Evolutionary conservation across 805 yeast species (phyloP), one percentile per base, ranked within the genome.

Genomic region (Yamadazyma scolyti): DNA sequence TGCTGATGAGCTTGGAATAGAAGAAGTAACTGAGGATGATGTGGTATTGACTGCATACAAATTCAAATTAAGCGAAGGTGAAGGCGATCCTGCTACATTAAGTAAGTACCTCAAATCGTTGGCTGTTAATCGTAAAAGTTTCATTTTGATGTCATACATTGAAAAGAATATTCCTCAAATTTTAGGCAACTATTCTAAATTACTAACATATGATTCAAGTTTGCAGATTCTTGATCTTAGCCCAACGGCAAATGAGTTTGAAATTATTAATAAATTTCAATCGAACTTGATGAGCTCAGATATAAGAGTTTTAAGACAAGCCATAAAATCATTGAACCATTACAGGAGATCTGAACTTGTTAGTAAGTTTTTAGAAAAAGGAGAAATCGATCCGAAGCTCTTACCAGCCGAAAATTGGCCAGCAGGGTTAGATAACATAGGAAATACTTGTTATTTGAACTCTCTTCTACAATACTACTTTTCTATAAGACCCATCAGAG

Each of bases 381-480:
- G 95, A 0, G 57, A 70, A 13, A 61, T 82, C 21, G 85, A 82
- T 50, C 58, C 70, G 7, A 54, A 71, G 2, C 54, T 83, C 12
- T 44, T 65, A 10, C 79, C 88, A 0, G 73, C 77, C 0, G 79
- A 73, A 10, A 71, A 75, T 29, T 79, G 90, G 75, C 98, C 98
- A 0, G 85, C 87, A 3, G 98, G 98, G 0, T 68, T 93, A 49
- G 85, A 82, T 56, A 93, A 93, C 52, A 89, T 88, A 40, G 98
- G 98, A 15, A 93, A 93, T 52, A 90, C 98, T 0, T 93, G 98
- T 56, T 89, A 89, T 46, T 65, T 93, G 54, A 90, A 93, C 53
- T 90, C 97, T 0, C 65, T 93, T 28, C 61, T 90, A 24, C 98
- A 90, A 52, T 90, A 82, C 49, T 90, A 87, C 54, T 93, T 88